Conservation (phyloP, 2,329 filamentous ascomycete species). For the Exophiala dermatitidis region DNA sequence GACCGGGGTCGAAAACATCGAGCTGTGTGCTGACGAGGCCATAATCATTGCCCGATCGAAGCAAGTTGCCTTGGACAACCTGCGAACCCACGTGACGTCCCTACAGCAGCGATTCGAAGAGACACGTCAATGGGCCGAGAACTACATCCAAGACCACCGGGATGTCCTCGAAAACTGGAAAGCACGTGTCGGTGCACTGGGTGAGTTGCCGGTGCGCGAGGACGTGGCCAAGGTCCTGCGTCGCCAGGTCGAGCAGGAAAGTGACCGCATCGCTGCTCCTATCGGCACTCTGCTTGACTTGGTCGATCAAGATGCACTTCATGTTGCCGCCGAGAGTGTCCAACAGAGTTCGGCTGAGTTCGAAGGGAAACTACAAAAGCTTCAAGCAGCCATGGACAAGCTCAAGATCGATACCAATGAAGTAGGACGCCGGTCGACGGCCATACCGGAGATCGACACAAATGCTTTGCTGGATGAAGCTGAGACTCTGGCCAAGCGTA, state of each 20-base stretch:
- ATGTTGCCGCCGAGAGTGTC: slow-evolving; percentile 18
- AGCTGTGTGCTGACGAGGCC: slow-evolving; percentile 50
- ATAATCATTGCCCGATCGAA: slow-evolving; percentile 71
- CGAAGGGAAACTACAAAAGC: slow-evolving; percentile 12
- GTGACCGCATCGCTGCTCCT: slow-evolving; percentile 2
- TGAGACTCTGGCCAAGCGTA: slow-evolving; percentile 75
- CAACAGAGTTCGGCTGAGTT: slow-evolving; percentile 18
- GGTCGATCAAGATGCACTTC: slow-evolving; percentile 15
- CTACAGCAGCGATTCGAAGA: slow-evolving; percentile 42
- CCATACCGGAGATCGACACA: slow-evolving; percentile 21
- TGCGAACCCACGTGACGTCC: slow-evolving; percentile 42
- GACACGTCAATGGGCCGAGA: slow-evolving; percentile 41
- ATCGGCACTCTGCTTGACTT: slow-evolving; percentile 24
- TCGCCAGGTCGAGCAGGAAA: slow-evolving; percentile 14
- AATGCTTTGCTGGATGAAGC: slow-evolving; percentile 52
- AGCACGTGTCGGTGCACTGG: slow-evolving; percentile 33
- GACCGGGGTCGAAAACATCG: slow-evolving; percentile 53
- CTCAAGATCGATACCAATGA: slow-evolving; percentile 20
- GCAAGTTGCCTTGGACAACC: slow-evolving; percentile 76
- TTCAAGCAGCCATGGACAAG: slow-evolving; percentile 15
- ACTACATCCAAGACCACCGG: slow-evolving; percentile 39
- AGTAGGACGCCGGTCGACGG: slow-evolving; percentile 7
- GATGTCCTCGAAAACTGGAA: slow-evolving; percentile 41
- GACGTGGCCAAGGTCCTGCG: slow-evolving; percentile 36
- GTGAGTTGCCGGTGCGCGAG: slow-evolving; percentile 38